These are phyloP conservation scores for Colletotrichum acutatum DNA, from an alignment of 2,329 filamentous ascomycete species.

Conservation along the genomic window DNA sequence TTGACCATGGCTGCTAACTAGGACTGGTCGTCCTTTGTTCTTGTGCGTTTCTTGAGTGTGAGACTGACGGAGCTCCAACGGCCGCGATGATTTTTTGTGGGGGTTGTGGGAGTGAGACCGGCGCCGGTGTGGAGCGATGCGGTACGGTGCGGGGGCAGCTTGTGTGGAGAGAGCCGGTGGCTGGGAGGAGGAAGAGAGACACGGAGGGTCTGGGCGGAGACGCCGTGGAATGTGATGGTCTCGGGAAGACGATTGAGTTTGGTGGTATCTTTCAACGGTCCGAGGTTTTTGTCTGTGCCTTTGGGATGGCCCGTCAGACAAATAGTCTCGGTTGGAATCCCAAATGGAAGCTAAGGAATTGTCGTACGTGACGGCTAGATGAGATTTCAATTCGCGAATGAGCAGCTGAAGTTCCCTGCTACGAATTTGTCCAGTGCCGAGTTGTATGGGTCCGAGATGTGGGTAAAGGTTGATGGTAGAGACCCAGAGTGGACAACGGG, in stretches of 20 bases:
- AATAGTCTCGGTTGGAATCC: neutral
- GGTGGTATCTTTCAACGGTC: neutral
- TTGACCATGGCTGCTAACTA: conserved; percentile 60
- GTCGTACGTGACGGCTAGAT: neutral
- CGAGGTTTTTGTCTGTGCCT: neutral
- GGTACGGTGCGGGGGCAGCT: neutral
- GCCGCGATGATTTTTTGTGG: neutral
- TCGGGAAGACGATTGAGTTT: neutral
- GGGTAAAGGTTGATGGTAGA: neutral
- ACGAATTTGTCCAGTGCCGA: neutral
- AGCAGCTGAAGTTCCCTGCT: neutral
- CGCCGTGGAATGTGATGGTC: conserved; percentile 20
- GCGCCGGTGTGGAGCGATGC: neutral
- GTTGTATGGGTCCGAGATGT: neutral
- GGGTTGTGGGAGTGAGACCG: neutral
- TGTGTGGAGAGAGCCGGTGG: neutral
- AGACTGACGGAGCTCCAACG: conserved; percentile 7
- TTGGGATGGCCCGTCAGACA: neutral
- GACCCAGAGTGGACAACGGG: neutral
- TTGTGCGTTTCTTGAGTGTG: neutral
- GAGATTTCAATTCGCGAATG: neutral
- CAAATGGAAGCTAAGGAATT: neutral
- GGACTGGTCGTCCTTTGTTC: neutral
- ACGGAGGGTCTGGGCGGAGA: conserved; percentile 4
- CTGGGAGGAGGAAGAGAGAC: neutral